Evolutionary conservation across 2,329 filamentous ascomycete genomes (phyloP).

Genomic region (Colletotrichum sidae): DNA sequence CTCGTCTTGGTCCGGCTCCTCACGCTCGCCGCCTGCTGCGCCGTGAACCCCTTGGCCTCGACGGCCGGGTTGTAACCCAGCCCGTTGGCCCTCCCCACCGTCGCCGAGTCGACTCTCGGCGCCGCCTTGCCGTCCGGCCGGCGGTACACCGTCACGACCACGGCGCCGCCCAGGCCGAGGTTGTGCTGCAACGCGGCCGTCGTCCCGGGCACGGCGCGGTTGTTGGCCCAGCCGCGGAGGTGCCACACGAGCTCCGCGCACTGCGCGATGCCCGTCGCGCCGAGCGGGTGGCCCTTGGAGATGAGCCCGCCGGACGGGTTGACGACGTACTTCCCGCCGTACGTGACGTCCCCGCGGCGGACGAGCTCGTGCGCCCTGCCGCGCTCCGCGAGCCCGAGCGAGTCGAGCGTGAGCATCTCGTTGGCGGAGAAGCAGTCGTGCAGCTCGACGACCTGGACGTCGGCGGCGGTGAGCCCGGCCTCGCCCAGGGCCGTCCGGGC

Average conservation of each 20-base stretch:
- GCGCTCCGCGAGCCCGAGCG: conserved; percentile 79
- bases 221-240: conserved; percentile 94
- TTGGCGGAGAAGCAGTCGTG: conserved; percentile 98
- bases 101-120: conserved; percentile 67
- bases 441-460: conserved; percentile 85
- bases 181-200: conserved; percentile 89
- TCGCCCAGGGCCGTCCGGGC: conserved; percentile 77
- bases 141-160: conserved; percentile 89
- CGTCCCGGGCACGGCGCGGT: conserved; percentile 77
- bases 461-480: conserved; percentile 72
- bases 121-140: conserved; percentile 81
- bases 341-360: conserved; percentile 87
- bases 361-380: conserved; percentile 95
- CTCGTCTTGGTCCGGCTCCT: conserved; percentile 74
- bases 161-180: conserved; percentile 89
- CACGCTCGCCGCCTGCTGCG: conserved; percentile 76
- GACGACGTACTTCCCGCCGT: conserved; percentile 84
- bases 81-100: conserved; percentile 73
- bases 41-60: conserved; percentile 88
- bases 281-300: conserved; percentile 94
- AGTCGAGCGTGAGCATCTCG: conserved; percentile 91
- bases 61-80: conserved; percentile 94
- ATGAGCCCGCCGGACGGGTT: conserved; percentile 96
- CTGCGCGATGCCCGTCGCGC: conserved; percentile 94
- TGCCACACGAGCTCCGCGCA: conserved; percentile 97